Evolutionary conservation across 2,329 filamentous ascomycete genomes (phyloP).

Genomic region (Trichoderma sp.): DNA sequence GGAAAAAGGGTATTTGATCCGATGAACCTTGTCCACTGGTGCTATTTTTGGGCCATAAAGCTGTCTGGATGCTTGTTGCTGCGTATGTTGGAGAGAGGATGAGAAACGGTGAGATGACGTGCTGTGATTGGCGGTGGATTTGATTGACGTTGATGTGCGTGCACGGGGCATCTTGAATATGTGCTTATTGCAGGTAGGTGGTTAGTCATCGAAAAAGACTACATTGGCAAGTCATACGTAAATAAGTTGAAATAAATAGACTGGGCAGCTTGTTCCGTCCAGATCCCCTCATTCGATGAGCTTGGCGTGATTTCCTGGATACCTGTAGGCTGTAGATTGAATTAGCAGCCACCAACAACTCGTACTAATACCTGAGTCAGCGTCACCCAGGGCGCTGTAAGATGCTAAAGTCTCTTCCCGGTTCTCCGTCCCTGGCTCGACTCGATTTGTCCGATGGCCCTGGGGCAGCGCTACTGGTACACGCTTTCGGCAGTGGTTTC

Average conservation of each 20-base stretch:
- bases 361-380: neutral
- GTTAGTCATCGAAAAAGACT: neutral
- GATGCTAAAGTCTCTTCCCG: neutral
- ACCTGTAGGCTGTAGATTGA: neutral
- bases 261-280: neutral
- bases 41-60: constrained; percentile 1
- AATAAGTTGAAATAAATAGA: neutral
- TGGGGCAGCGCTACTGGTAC: neutral
- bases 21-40: neutral
- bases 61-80: neutral
- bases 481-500: neutral
- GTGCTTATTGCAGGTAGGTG: neutral
- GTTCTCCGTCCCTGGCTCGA: neutral
- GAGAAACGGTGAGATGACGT: neutral
- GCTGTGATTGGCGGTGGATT: neutral
- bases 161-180: neutral
- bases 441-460: no score
- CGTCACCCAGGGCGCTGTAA: neutral
- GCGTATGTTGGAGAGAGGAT: neutral
- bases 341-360: neutral
- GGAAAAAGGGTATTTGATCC: neutral
- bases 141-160: neutral
- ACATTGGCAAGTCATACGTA: neutral
- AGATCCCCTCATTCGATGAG: neutral
- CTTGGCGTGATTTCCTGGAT: neutral